These are phyloP conservation scores for Hypoxylon cercidicola DNA, from an alignment of 495 filamentous ascomycete species.

Conservation along the genomic window DNA sequence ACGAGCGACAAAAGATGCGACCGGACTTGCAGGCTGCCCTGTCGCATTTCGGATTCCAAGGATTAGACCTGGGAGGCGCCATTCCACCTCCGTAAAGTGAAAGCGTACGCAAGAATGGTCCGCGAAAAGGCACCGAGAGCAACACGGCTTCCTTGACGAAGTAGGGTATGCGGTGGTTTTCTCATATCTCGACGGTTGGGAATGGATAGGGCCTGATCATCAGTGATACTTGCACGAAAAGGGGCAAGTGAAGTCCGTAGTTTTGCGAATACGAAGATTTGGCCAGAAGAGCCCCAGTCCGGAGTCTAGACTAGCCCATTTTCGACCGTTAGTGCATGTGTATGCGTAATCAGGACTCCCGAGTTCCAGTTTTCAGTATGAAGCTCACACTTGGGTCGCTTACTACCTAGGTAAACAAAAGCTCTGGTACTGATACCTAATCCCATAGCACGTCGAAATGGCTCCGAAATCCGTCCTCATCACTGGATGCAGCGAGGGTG, in stretches of 20 bases:
- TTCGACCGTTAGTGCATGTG: too few species aligned
- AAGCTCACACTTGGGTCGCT: too few species aligned
- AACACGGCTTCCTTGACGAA: not conserved
- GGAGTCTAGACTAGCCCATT: too few species aligned
- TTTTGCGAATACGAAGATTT: not conserved
- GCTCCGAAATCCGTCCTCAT: conserved; percentile 53
- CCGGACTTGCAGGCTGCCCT: not conserved
- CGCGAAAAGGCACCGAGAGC: not conserved
- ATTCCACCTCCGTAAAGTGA: not conserved
- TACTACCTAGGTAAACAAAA: too few species aligned
- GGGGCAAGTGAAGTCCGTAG: too few species aligned
- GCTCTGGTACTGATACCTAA: too few species aligned
- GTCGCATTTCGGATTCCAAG: not conserved
- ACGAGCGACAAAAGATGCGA: not conserved
- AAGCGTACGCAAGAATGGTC: not conserved
- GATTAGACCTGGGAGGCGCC: not conserved
- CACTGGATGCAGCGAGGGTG: conserved; percentile 61
- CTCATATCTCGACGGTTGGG: too few species aligned
- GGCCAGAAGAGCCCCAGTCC: too few species aligned
- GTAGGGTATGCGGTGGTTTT: not conserved
- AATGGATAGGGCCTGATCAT: too few species aligned
- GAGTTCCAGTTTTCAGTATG: too few species aligned
- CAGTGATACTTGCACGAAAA: too few species aligned
- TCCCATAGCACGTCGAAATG: conserved; percentile 22
- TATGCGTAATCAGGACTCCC: too few species aligned